These are phyloP conservation scores for Pleurotus tuber-regium DNA, from an alignment of 768 basidiomycete genomes.

Conservation along the genomic window DNA sequence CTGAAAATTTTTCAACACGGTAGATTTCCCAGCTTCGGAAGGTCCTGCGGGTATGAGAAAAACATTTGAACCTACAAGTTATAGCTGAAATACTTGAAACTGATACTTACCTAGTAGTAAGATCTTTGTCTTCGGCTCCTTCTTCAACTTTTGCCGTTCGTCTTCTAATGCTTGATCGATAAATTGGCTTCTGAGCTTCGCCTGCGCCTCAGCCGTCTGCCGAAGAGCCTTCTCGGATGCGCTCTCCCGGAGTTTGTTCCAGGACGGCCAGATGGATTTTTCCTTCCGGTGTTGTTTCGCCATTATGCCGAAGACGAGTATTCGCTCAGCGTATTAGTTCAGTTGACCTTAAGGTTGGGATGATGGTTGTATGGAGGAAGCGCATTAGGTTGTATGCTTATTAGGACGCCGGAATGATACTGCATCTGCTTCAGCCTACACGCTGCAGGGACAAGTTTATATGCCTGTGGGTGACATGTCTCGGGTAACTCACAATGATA, in stretches of 20 bases:
- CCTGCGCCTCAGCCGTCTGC: conserved; percentile 43
- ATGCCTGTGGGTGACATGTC: not conserved
- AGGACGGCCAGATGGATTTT: conserved; percentile 7
- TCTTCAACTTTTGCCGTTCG: conserved; percentile 43
- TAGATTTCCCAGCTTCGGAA: conserved; percentile 68
- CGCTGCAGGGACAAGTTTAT: not conserved
- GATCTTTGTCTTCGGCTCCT: conserved; percentile 41
- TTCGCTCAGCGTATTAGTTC: too few relatives aligned
- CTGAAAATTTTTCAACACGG: conserved; percentile 65
- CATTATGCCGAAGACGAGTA: too few relatives aligned
- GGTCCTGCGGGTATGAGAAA: conserved; percentile 50
- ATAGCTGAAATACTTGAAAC: not conserved
- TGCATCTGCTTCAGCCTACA: not conserved
- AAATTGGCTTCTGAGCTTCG: conserved; percentile 48
- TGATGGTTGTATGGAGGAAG: too few relatives aligned
- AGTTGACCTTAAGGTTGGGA: too few relatives aligned
- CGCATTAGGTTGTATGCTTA: too few relatives aligned
- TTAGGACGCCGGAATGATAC: not conserved
- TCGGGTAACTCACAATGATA: not conserved
- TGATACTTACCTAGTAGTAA: conserved; percentile 51
- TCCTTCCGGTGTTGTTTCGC: conserved; percentile 5
- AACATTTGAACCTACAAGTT: too few relatives aligned
- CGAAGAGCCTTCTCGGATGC: conserved; percentile 38
- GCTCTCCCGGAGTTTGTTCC: conserved; percentile 30
- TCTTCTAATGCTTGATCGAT: conserved; percentile 52